These are phyloP conservation scores for Radiomyces spectabilis DNA, from an alignment of 192 early-diverging fungal genomes.

Conservation along the genomic window DNA sequence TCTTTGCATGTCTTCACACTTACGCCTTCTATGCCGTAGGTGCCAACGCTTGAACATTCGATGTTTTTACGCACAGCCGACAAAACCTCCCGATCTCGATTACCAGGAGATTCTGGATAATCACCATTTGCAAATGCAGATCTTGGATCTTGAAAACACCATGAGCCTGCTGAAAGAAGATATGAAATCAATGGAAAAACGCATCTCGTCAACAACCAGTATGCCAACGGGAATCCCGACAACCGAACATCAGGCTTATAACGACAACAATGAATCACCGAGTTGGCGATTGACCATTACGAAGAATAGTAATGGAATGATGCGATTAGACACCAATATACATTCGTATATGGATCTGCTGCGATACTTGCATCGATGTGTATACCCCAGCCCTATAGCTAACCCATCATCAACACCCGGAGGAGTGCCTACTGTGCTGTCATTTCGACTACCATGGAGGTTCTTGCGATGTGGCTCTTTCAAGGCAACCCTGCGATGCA, in stretches of 20 bases:
- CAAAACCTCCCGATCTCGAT: background rate
- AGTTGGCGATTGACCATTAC: background rate
- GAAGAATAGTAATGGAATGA: background rate
- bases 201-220: no score
- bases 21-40: background rate
- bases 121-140: background rate
- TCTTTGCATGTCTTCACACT: background rate
- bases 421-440: no score
- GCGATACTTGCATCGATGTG: background rate
- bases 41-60: constrained; percentile 4
- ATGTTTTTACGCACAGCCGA: constrained; percentile 2
- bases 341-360: background rate
- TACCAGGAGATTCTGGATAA: background rate
- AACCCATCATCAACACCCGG: background rate
- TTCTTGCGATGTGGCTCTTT: no score
- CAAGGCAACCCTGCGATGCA: no score
- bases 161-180: constrained; percentile 3
- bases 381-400: background rate
- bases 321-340: background rate
- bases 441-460: no score
- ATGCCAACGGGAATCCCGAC: no score
- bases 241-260: background rate
- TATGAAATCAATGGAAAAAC: no score
- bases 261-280: background rate
- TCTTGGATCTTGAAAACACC: background rate